phyloP scores from a whole-genome alignment of 1,284 basidiomycete genomes.

The Neolentinus lepideus region DNA sequence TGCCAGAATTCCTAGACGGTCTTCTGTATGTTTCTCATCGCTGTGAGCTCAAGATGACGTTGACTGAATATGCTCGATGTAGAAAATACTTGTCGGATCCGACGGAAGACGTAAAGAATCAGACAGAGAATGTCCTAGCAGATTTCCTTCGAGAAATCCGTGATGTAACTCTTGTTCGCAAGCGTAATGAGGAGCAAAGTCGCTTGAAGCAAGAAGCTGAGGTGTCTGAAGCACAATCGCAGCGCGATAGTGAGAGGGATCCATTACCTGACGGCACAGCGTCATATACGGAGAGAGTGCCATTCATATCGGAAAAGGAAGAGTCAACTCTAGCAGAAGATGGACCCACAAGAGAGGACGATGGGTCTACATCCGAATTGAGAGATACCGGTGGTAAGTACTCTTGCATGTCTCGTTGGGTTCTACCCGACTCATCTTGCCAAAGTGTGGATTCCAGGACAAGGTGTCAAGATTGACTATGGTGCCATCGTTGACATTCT shows the following conservation, averaged over 20 bases:
- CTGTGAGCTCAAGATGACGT: slow-evolving; percentile 1
- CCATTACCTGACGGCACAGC: slow-evolving; percentile 41
- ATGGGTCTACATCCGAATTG: slow-evolving; percentile 42
- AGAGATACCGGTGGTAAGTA: slow-evolving; percentile 58
- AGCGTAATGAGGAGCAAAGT: slow-evolving; percentile 48
- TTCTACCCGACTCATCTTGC: slow-evolving; percentile 11
- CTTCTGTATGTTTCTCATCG: slow-evolving; percentile 62
- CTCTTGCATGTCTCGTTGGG: neutral
- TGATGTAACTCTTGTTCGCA: slow-evolving; percentile 73
- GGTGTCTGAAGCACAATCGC: slow-evolving; percentile 31
- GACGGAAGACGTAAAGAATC: slow-evolving; percentile 88
- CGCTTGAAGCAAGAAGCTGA: slow-evolving; percentile 35
- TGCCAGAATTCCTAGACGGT: slow-evolving; percentile 93
- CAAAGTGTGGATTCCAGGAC: slow-evolving; percentile 84
- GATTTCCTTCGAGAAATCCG: slow-evolving; percentile 91
- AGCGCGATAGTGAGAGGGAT: slow-evolving; percentile 36
- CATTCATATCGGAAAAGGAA: slow-evolving; percentile 15
- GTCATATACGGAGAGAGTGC: slow-evolving; percentile 28
- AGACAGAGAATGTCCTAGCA: slow-evolving; percentile 87
- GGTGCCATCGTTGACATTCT: slow-evolving; percentile 91
- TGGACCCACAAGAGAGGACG: slow-evolving; percentile 37
- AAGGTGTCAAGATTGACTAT: slow-evolving; percentile 90
- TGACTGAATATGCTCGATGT: slow-evolving; percentile 8
- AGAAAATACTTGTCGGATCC: slow-evolving; percentile 96
- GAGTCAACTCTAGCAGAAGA: slow-evolving; percentile 23